A percentile compares a stretch with the other conserved stretches of the same genome.
Conservation (phyloP, 2,329 filamentous ascomycete genomes). For the Parastagonospora avenae region DNA sequence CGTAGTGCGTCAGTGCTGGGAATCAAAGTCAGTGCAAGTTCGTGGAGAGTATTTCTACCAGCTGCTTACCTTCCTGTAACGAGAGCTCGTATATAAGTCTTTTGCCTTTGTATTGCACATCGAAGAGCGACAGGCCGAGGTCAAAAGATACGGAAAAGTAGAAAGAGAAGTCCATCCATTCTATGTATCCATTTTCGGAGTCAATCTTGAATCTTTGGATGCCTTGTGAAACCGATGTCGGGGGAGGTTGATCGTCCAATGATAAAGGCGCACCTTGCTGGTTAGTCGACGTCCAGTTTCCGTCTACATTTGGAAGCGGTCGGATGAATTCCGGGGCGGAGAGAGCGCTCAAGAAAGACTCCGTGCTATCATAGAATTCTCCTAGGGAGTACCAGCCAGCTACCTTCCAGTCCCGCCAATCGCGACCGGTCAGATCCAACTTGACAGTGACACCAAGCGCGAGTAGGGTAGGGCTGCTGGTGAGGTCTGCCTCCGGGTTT, state of each 20-base stretch:
- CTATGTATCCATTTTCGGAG: constrained; percentile 50
- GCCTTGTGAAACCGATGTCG: constrained; percentile 54
- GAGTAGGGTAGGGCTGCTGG: constrained; percentile 49
- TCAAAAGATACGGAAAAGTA: constrained; percentile 58
- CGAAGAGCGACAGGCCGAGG: constrained; percentile 56
- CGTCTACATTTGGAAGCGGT: constrained; percentile 55
- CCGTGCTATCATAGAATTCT: constrained; percentile 58
- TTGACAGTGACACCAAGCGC: constrained; percentile 53
- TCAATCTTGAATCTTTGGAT: constrained; percentile 53
- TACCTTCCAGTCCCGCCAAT: constrained; percentile 58
- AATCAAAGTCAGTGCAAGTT: no score
- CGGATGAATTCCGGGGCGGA: constrained; percentile 53
- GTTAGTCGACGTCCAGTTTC: constrained; percentile 54
- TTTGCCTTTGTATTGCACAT: constrained; percentile 61
- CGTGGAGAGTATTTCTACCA: no score
- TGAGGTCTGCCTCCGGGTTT: constrained; percentile 46
- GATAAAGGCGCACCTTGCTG: constrained; percentile 46
- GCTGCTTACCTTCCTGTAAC: constrained; percentile 52
- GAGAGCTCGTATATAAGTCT: constrained; percentile 61
- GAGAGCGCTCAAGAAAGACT: constrained; percentile 55
- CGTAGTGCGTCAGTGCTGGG: constrained; percentile 57
- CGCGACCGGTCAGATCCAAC: constrained; percentile 56
- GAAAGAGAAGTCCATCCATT: constrained; percentile 60
- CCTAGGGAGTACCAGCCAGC: constrained; percentile 62
- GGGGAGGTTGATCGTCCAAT: constrained; percentile 60